These are phyloP conservation scores for Hibiscus syriacus DNA, from an alignment of 345 rosid species.

Conservation along the genomic window DNA sequence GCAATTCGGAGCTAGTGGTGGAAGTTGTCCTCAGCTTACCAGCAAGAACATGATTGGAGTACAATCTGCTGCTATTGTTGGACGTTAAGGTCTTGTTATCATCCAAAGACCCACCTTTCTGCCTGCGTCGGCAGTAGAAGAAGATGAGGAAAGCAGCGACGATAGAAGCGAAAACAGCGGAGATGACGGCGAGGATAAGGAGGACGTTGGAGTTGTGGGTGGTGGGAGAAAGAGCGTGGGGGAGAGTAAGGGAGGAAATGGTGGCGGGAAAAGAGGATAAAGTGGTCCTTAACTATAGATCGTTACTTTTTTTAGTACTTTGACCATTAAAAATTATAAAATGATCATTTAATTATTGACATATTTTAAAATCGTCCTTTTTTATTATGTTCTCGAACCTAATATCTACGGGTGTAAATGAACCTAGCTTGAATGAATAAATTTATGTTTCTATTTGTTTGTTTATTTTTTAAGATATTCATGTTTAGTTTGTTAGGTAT, in stretches of 20 bases:
- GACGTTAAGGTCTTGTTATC: no score
- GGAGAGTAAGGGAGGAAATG: slow-evolving; percentile 75
- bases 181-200: slow-evolving; percentile 39
- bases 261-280: slow-evolving; percentile 90
- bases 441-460: no score
- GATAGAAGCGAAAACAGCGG: slow-evolving; percentile 39
- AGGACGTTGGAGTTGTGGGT: slow-evolving; percentile 36
- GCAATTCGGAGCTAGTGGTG: slow-evolving; percentile 69
- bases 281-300: no score
- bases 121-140: slow-evolving; percentile 32
- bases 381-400: no score
- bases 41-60: slow-evolving; percentile 15
- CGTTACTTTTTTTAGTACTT: no score
- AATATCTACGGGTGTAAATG: no score
- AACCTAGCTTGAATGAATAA: no score
- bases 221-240: slow-evolving; percentile 42
- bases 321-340: no score
- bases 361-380: no score
- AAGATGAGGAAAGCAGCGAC: slow-evolving; percentile 26
- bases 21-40: slow-evolving; percentile 37
- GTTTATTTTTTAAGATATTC: no score
- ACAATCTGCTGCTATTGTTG: slow-evolving; percentile 24
- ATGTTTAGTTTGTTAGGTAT: no score
- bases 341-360: no score
- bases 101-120: slow-evolving; percentile 15